These are phyloP conservation scores for Cladosporium sp. DNA, from an alignment of 2,329 filamentous ascomycete species.

Conservation along the genomic window DNA sequence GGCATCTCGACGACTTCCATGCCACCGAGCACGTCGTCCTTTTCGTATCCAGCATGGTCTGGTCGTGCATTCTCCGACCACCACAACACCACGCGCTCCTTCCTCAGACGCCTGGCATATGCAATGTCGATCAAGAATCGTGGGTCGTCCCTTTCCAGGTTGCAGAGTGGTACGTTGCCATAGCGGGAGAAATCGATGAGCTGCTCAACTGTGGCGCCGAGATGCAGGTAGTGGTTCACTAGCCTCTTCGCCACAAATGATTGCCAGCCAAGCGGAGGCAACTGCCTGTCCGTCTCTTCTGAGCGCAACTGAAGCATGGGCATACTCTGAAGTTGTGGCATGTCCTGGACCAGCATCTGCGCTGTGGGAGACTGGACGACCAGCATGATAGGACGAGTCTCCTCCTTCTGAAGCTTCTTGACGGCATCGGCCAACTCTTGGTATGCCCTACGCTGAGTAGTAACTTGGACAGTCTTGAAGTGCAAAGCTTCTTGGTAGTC, in stretches of 20 bases:
- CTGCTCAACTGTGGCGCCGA: conserved; percentile 91
- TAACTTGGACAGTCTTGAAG: conserved; percentile 86
- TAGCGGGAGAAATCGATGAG: conserved; percentile 85
- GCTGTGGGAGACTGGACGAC: conserved; percentile 89
- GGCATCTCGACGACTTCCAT: conserved; percentile 87
- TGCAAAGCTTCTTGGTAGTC: conserved; percentile 81
- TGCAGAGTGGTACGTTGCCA: conserved; percentile 91
- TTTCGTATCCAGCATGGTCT: conserved; percentile 94
- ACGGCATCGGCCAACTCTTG: conserved; percentile 84
- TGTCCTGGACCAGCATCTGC: conserved; percentile 76
- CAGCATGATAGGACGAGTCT: conserved; percentile 75
- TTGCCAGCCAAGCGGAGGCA: conserved; percentile 94
- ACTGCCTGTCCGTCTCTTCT: conserved; percentile 78
- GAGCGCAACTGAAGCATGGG: conserved; percentile 79
- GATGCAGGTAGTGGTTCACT: conserved; percentile 84
- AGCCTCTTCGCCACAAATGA: conserved; percentile 81
- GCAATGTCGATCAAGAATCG: conserved; percentile 94
- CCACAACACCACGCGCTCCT: conserved; percentile 93
- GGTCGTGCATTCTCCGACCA: conserved; percentile 87
- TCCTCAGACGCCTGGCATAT: conserved; percentile 85
- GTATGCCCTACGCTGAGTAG: conserved; percentile 83
- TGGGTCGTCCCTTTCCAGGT: conserved; percentile 90
- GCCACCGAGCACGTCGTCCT: conserved; percentile 80
- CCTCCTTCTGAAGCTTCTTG: conserved; percentile 87
- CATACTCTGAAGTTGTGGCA: conserved; percentile 80